Evolutionary conservation across 1,139 yeast genomes (phyloP).

Genomic region (Arxiozyma bovina): DNA sequence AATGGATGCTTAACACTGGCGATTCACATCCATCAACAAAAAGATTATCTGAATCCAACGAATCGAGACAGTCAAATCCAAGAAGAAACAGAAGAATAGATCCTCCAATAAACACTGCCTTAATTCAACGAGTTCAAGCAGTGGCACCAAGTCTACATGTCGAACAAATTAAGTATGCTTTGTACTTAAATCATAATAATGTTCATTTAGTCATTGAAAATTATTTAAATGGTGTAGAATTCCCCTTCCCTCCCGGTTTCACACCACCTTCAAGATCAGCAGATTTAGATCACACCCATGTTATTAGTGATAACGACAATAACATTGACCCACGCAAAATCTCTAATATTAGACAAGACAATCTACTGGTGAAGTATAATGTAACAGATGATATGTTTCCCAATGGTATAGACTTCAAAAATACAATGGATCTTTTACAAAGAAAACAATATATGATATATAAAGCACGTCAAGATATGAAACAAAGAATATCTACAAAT

Average conservation of each 20-base stretch:
- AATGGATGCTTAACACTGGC: constrained; percentile 20
- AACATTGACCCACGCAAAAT: constrained; percentile 23
- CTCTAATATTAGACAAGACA: constrained; percentile 27
- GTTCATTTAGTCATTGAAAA: constrained; percentile 73
- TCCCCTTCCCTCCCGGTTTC: constrained; percentile 56
- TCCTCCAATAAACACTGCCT: background rate
- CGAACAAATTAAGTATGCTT: constrained; percentile 59
- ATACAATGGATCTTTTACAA: constrained; percentile 5
- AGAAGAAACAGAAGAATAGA: background rate
- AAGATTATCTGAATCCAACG: constrained; percentile 1
- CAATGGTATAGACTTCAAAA: constrained; percentile 20
- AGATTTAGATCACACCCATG: background rate
- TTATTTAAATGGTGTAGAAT: constrained; percentile 51
- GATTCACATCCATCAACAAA: constrained; percentile 17
- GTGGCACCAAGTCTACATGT: constrained; percentile 66
- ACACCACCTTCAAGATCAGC: background rate
- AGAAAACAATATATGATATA: constrained; percentile 28
- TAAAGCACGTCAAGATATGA: constrained; percentile 29
- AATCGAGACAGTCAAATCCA: constrained; percentile 5
- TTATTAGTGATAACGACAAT: background rate
- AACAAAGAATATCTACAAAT: constrained; percentile 13
- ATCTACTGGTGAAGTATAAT: constrained; percentile 23
- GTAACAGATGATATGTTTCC: constrained; percentile 17
- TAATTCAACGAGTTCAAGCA: constrained; percentile 70
- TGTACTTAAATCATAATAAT: constrained; percentile 55